Base-by-base conservation (phyloP, 331 rosid genomes). In the Spiraea crenata region DNA sequence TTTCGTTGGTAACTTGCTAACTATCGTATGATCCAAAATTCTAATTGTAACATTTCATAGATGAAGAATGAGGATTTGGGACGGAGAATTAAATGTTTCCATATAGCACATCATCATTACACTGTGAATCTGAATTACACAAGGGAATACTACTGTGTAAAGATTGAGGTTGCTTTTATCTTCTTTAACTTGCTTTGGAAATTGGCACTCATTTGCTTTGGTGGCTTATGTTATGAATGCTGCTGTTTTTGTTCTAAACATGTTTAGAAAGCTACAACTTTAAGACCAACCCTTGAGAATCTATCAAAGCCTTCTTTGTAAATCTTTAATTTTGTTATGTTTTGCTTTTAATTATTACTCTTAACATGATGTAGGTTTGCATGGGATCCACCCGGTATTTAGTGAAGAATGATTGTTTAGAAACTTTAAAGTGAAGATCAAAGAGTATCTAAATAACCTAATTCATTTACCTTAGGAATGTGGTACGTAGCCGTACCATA, bases 271-370 rank as follows among this genome's bases (percentile, higher is more conserved):
- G 74, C 63, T 72, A 60, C 63, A 63, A 45, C 86, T 90, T 90
- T 83, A 79, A 77, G 89, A 86, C 92, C 85, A 81, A 75, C 80
- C 88, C 88, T 84, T 75, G 80, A 84, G 86, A 85, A 90, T 82
- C 82, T 77, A 74, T 38, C 76, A 85, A 76, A 77, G 71, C 81
- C 60, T 38, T 14, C 39, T 58, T 37, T 57, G 64, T 65, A 51
- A 57, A 65, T 74, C 65, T 70, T 77, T 72, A 63, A 57, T 65
- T 67, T 48, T 66, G 70, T 57, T 76, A 13, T 39, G 47, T 66
- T 47, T 76, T 41, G 39, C 67, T 67, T 73, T 71, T 64, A 58
- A 71, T 61, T 61, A 78, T 5, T 59, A 63, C 62, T 74, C 62
- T 65, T 48, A 54, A 71, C 52, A 63, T 17, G 7, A 72, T 57